Percentiles rank a stretch among this genome's conserved stretches.
These are phyloP conservation scores for Polyporus arcularius DNA, from an alignment of 768 basidiomycete species.

Conservation along the genomic window DNA sequence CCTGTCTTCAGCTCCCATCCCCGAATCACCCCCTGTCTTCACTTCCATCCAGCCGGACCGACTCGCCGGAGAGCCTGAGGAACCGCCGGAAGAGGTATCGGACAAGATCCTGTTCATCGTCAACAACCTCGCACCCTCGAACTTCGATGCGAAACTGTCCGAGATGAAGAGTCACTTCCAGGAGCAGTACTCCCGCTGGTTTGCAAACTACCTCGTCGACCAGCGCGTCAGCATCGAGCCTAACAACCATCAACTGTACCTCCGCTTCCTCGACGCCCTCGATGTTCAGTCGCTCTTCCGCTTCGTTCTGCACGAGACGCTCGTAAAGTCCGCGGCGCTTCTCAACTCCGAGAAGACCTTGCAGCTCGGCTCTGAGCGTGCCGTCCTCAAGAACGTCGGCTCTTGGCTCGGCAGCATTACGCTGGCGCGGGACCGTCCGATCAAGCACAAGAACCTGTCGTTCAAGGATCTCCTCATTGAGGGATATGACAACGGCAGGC, in stretches of 20 bases:
- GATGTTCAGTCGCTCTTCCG: conserved; percentile 65
- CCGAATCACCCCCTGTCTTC: conserved; percentile 56
- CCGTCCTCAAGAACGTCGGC: conserved; percentile 89
- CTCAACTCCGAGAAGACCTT: conserved; percentile 92
- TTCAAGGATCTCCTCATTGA: conserved; percentile 98
- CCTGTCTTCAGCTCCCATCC: conserved; percentile 32
- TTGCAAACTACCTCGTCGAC: conserved; percentile 96
- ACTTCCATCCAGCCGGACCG: conserved; percentile 75
- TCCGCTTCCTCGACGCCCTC: conserved; percentile 88
- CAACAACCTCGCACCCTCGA: conserved; percentile 94
- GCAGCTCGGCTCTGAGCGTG: conserved; percentile 82
- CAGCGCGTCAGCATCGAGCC: conserved; percentile 95
- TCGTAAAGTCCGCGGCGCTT: conserved; percentile 79
- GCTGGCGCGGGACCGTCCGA: conserved; percentile 87
- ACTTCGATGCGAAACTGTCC: conserved; percentile 82
- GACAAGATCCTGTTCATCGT: conserved; percentile 97
- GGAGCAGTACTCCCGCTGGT: conserved; percentile 88
- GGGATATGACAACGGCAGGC: conserved; percentile 88
- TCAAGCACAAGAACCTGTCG: conserved; percentile 90
- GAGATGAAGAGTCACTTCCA: conserved; percentile 89
- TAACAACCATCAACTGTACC: conserved; percentile 95
- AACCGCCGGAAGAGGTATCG: conserved; percentile 83
- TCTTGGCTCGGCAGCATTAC: conserved; percentile 95
- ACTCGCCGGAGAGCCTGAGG: conserved; percentile 58
- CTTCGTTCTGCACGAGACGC: conserved; percentile 92